A percentile compares a stretch with the other conserved stretches of the same genome.
Conservation (phyloP, 2,329 filamentous ascomycete genomes). For the Whalleya microplaca region DNA sequence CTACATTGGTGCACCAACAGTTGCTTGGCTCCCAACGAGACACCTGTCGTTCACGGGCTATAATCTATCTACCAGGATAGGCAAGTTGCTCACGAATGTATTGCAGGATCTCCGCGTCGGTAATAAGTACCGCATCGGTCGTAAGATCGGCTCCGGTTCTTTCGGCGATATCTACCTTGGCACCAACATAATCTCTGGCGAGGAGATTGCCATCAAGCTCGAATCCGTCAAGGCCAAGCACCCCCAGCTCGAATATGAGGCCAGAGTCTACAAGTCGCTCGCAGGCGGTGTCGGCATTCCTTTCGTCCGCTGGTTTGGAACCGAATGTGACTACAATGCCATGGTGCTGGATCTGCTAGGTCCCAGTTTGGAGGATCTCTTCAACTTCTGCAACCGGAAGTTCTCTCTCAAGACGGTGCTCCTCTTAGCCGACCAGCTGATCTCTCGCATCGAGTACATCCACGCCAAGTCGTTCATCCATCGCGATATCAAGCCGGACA, state of each 20-base stretch:
- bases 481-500: conserved; percentile 99
- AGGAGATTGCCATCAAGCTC: conserved; percentile 99
- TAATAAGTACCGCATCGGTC: conserved; percentile 99
- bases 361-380: conserved; percentile 93
- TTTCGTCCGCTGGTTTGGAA: conserved; percentile 99
- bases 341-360: conserved; percentile 98
- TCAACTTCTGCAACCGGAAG: conserved; percentile 99
- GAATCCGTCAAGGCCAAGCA: conserved; percentile 99
- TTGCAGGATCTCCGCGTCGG: conserved; percentile 93
- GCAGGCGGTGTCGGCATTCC: conserved; percentile 97
- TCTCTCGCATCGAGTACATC: conserved; percentile 99
- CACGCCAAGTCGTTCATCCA: conserved; percentile 99
- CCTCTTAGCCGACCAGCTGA: conserved; percentile 94
- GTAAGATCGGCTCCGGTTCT: conserved; percentile 96
- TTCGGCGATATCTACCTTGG: conserved; percentile 99
- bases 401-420: conserved; percentile 99
- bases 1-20: background rate
- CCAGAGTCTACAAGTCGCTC: conserved; percentile 86
- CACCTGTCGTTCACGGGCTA: too few species aligned
- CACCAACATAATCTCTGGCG: conserved; percentile 99
- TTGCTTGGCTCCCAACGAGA: too few species aligned
- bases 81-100: conserved; percentile 15
- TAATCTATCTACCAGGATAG: background rate
- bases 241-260: conserved; percentile 98
- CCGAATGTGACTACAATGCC: conserved; percentile 99